Percentiles rank a stretch among this genome's conserved stretches.
These are phyloP conservation scores for Abortiporus biennis DNA, from an alignment of 1,284 basidiomycete genomes.

Conservation along the genomic window DNA sequence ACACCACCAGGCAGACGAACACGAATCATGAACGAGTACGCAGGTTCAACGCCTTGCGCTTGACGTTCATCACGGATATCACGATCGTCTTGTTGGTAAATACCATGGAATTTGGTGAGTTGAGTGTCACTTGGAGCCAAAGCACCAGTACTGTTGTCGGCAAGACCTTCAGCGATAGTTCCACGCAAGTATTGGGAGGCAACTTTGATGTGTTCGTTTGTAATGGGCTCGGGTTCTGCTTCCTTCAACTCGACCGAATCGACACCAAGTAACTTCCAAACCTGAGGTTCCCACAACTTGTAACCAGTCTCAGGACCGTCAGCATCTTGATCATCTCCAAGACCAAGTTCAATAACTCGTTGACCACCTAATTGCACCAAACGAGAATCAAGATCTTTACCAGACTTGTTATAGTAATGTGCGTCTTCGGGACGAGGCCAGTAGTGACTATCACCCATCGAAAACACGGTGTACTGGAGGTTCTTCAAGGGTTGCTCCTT, in stretches of 20 bases:
- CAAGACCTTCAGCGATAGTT: constrained; percentile 90
- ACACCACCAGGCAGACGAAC: constrained; percentile 96
- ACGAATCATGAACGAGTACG: constrained; percentile 99
- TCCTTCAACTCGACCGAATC: constrained; percentile 87
- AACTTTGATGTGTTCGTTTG: constrained; percentile 99
- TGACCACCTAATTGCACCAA: constrained; percentile 74
- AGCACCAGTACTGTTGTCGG: constrained; percentile 84
- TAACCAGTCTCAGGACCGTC: constrained; percentile 97
- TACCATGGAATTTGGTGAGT: constrained; percentile 98
- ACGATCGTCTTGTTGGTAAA: constrained; percentile 96
- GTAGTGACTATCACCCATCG: constrained; percentile 97
- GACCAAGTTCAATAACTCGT: constrained; percentile 69
- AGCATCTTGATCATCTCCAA: constrained; percentile 97
- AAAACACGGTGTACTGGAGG: constrained; percentile 83
- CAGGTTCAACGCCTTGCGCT: constrained; percentile 90
- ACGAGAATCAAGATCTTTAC: constrained; percentile 83
- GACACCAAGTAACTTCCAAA: constrained; percentile 96
- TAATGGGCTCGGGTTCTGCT: constrained; percentile 94
- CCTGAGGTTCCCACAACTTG: constrained; percentile 86
- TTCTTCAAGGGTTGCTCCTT: constrained; percentile 53
- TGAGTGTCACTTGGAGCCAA: constrained; percentile 89
- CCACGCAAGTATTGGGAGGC: constrained; percentile 93
- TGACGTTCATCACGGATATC: constrained; percentile 97
- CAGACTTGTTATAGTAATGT: constrained; percentile 97
- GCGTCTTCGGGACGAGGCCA: constrained; percentile 97